Evolutionary conservation across 2,329 filamentous ascomycete species (phyloP).

Genomic region (Fusarium setosum): DNA sequence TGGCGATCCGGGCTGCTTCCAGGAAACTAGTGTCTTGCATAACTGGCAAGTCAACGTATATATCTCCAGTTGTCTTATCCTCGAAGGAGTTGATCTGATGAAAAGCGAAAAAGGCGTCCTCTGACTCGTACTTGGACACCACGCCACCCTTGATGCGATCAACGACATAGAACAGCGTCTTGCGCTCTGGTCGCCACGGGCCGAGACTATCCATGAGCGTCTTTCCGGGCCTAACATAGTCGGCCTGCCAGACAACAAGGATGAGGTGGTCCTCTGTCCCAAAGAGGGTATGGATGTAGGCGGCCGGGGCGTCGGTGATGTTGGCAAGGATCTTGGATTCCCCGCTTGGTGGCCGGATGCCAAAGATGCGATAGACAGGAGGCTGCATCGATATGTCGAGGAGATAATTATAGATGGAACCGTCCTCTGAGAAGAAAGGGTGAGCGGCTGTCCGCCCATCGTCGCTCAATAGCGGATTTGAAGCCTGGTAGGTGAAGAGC

Average conservation of each 20-base stretch:
- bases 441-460: conserved; percentile 9
- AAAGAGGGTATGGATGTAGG: conserved; percentile 16
- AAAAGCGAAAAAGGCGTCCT: conserved; percentile 15
- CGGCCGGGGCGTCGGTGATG: conserved; percentile 18
- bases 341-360: conserved; percentile 1
- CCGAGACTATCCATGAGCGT: conserved; percentile 9
- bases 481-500: conserved; percentile 15
- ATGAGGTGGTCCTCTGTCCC: conserved; percentile 11
- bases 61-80: conserved; percentile 7
- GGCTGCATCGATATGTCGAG: conserved; percentile 5
- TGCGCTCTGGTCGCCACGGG: conserved; percentile 3
- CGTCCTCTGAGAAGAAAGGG: not conserved
- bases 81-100: conserved; percentile 19
- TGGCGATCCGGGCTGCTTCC: not conserved
- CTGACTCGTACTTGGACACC: conserved; percentile 8
- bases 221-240: not conserved
- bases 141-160: conserved; percentile 11
- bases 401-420: conserved; percentile 15
- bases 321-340: conserved; percentile 12
- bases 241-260: conserved; percentile 21
- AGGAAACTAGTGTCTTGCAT: conserved; percentile 10
- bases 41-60: conserved; percentile 9
- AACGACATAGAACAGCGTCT: conserved; percentile 14
- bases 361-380: conserved; percentile 14
- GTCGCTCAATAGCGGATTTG: conserved; percentile 5